These are phyloP conservation scores for Fomitopsis serialis DNA, from an alignment of 768 basidiomycete species.

Conservation along the genomic window DNA sequence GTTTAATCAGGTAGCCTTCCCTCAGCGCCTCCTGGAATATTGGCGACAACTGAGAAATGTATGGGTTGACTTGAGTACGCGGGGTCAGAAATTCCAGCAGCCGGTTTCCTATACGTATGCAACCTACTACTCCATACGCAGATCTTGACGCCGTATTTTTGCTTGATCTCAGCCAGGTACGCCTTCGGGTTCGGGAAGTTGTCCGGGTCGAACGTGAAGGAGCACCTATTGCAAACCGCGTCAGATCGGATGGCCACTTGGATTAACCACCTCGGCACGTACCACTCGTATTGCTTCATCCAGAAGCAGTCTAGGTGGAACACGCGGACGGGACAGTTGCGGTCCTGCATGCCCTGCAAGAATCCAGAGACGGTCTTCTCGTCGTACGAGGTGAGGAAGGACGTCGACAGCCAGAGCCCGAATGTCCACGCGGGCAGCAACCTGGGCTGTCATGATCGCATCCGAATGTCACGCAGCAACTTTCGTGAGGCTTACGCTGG, in stretches of 20 bases:
- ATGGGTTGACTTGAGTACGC: conserved; percentile 72
- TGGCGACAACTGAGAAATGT: conserved; percentile 63
- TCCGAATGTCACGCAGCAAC: background rate
- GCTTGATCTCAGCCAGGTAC: conserved; percentile 55
- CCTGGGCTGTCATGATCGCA: conserved; percentile 29
- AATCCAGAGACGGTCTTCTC: conserved; percentile 64
- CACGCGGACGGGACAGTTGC: conserved; percentile 58
- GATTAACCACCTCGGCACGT: too few relatives aligned
- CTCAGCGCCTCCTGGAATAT: conserved; percentile 66
- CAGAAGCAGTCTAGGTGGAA: conserved; percentile 78
- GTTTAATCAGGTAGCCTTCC: conserved; percentile 67
- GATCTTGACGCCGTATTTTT: conserved; percentile 61
- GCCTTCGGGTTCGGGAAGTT: conserved; percentile 69
- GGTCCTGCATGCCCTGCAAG: conserved; percentile 64
- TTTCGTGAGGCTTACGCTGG: conserved; percentile 42
- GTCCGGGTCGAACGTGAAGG: conserved; percentile 73
- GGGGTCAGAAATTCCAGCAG: background rate
- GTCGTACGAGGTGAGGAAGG: conserved; percentile 69
- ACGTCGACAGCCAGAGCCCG: conserved; percentile 74
- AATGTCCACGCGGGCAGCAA: conserved; percentile 71
- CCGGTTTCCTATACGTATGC: background rate
- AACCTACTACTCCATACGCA: conserved; percentile 64
- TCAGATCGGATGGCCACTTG: background rate
- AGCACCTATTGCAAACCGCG: conserved; percentile 39
- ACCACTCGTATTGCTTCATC: conserved; percentile 72